Percentiles rank a stretch among this genome's conserved stretches.
Conservation (phyloP, 225 moss, liverwort and hornwort genomes). For the Marchantia paleacea region DNA sequence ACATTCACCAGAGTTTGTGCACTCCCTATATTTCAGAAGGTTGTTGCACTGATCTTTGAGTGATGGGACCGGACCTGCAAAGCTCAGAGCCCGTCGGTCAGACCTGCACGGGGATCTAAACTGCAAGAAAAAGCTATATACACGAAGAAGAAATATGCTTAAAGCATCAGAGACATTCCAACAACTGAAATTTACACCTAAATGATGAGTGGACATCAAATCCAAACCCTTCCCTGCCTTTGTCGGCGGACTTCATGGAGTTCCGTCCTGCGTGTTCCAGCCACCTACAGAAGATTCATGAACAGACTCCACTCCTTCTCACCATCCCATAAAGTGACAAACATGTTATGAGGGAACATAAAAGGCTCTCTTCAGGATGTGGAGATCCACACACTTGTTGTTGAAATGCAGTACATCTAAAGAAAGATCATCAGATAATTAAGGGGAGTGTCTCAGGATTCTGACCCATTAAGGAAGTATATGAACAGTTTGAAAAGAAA, state of each 20-base stretch:
- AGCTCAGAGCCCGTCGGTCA: constrained; percentile 20
- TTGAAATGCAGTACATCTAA: neutral
- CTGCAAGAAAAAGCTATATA: neutral
- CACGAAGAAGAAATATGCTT: neutral
- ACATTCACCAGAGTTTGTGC: neutral
- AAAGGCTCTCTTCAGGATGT: neutral
- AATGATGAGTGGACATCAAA: neutral
- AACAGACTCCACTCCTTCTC: neutral
- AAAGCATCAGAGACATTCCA: neutral
- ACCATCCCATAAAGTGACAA: neutral
- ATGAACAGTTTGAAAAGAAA: constrained; percentile 10
- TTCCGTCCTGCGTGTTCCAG: neutral
- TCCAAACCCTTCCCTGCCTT: neutral
- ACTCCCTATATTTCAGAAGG: constrained; percentile 1
- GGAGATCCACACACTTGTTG: neutral
- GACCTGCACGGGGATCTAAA: constrained; percentile 12
- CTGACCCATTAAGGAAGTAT: neutral
- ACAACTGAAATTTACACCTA: neutral
- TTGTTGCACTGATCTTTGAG: constrained; percentile 8
- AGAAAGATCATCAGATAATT: neutral
- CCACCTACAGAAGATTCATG: neutral
- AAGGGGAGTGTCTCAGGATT: constrained; percentile 1
- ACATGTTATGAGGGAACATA: neutral
- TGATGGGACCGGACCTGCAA: constrained; percentile 23
- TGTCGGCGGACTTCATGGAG: neutral